Evolutionary conservation across 2,329 filamentous ascomycete species (phyloP).

Genomic region (Scopulariopsis brevicaulis): DNA sequence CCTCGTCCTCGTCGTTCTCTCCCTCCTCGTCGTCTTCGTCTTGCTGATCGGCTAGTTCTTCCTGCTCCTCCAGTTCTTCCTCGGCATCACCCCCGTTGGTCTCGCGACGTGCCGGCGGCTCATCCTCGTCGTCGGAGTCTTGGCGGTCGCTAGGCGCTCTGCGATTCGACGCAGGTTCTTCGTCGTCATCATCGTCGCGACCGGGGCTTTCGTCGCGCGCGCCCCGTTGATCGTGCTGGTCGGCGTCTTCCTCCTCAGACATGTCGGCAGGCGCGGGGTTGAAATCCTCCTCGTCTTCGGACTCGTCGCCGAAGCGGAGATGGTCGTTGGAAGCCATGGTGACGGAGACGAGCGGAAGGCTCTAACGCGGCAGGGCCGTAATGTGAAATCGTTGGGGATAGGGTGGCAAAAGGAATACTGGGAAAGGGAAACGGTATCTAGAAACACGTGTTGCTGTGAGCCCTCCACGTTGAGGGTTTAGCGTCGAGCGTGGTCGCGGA

Average conservation of each 20-base stretch:
- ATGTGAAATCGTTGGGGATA: background rate
- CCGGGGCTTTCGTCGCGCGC: conserved; percentile 6
- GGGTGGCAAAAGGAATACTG: background rate
- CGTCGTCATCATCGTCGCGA: conserved; percentile 14
- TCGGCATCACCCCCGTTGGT: conserved; percentile 21
- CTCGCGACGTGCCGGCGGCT: conserved; percentile 25
- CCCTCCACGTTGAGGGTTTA: background rate
- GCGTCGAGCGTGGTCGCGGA: background rate
- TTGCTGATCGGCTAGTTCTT: conserved; percentile 7
- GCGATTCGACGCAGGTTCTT: conserved; percentile 8
- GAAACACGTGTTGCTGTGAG: background rate
- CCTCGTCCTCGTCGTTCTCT: conserved; percentile 28
- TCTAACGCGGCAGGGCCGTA: background rate
- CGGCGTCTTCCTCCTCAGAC: conserved; percentile 54
- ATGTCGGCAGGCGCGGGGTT: conserved; percentile 67
- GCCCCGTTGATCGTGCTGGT: conserved; percentile 16
- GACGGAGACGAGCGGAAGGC: conserved; percentile 1
- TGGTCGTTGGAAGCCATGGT: conserved; percentile 36
- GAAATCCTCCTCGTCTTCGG: conserved; percentile 78
- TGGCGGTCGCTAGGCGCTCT: conserved; percentile 9
- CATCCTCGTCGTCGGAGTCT: conserved; percentile 20
- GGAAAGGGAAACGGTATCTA: background rate
- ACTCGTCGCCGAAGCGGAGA: conserved; percentile 43
- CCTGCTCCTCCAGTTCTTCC: conserved; percentile 21
- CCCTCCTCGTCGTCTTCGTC: conserved; percentile 23